phyloP scores from a whole-genome alignment of 768 basidiomycete species.

The Trametes punicea region DNA sequence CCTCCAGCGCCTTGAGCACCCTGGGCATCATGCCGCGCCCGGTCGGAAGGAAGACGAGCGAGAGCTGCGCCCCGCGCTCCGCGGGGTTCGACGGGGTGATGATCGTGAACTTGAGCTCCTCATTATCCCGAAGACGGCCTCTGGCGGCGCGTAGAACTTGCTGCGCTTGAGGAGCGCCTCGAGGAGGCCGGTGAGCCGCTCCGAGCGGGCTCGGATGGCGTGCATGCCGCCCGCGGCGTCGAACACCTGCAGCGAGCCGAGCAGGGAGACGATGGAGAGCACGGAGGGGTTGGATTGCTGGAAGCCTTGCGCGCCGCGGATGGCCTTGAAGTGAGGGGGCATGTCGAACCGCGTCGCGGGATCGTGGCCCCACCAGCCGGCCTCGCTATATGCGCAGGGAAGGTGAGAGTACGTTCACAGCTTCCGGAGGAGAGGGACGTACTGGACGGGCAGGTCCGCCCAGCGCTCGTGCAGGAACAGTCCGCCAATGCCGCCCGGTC shows the following conservation, averaged over 20 bases:
- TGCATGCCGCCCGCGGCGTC: conserved; percentile 73
- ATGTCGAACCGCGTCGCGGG: conserved; percentile 84
- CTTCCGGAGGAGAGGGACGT: background rate
- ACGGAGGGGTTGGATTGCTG: conserved; percentile 95
- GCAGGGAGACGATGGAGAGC: conserved; percentile 71
- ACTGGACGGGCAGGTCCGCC: conserved; percentile 62
- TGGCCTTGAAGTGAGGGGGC: conserved; percentile 79
- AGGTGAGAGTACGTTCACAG: background rate
- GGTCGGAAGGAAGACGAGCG: conserved; percentile 71
- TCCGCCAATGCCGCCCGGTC: conserved; percentile 96
- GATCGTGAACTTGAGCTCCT: conserved; percentile 70
- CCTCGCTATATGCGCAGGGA: conserved; percentile 51
- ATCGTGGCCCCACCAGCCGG: conserved; percentile 99
- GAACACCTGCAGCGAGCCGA: conserved; percentile 82
- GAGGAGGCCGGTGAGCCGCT: conserved; percentile 67
- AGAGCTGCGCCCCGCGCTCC: conserved; percentile 83
- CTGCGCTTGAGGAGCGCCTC: conserved; percentile 61
- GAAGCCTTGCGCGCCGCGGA: conserved; percentile 89
- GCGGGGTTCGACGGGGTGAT: conserved; percentile 75
- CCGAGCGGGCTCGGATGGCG: conserved; percentile 64
- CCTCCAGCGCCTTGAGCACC: conserved; percentile 57
- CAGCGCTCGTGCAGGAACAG: conserved; percentile 85
- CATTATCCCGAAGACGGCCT: conserved; percentile 7
- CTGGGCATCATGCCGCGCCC: conserved; percentile 64
- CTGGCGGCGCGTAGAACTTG: conserved; percentile 55